These are phyloP conservation scores for Sphaerobolus stellatus DNA, from an alignment of 1,284 basidiomycete genomes.

Conservation along the genomic window DNA sequence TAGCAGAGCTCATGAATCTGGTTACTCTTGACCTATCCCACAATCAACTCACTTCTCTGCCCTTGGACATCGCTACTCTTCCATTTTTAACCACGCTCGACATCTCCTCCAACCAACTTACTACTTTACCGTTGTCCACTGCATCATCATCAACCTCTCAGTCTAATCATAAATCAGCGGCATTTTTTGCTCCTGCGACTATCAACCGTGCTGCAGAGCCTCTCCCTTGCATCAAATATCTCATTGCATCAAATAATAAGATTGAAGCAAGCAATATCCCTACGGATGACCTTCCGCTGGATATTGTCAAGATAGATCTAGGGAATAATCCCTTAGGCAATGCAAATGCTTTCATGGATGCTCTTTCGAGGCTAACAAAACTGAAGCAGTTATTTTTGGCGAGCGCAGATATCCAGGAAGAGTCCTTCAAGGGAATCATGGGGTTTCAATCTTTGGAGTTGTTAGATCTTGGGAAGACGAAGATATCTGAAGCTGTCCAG, in stretches of 20 bases:
- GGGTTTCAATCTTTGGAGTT: conserved; percentile 52
- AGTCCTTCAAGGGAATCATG: conserved; percentile 40
- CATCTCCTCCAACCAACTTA: conserved; percentile 66
- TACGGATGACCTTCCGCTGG: conserved; percentile 31
- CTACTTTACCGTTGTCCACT: conserved; percentile 50
- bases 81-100: conserved; percentile 46
- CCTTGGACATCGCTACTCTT: conserved; percentile 55
- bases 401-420: conserved; percentile 56
- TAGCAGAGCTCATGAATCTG: conserved; percentile 59
- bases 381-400: conserved; percentile 61
- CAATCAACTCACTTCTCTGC: conserved; percentile 51
- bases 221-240: conserved; percentile 56
- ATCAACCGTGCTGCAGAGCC: conserved; percentile 60
- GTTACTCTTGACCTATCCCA: conserved; percentile 8
- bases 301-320: conserved; percentile 49
- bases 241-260: conserved; percentile 66
- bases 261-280: conserved; percentile 39
- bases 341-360: conserved; percentile 40
- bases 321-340: conserved; percentile 54
- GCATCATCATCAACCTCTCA: conserved; percentile 23
- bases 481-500: conserved; percentile 46
- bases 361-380: conserved; percentile 46
- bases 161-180: too few relatives aligned
- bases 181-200: conserved; percentile 59
- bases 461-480: conserved; percentile 66